Base-by-base conservation (phyloP, 306 rosid species). In the Citrullus colocynthis region DNA sequence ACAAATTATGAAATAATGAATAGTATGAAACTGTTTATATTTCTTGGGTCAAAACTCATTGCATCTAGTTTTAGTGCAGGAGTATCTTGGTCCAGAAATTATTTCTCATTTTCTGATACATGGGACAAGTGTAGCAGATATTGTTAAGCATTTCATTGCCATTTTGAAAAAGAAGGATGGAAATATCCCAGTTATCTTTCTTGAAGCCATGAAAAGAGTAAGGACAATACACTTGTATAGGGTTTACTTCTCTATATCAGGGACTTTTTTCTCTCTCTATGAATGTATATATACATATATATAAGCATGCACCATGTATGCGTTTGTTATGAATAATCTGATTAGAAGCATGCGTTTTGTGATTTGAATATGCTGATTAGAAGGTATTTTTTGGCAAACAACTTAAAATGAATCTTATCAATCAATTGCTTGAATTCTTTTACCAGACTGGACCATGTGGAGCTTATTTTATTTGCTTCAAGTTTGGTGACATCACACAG, bases 151-250 rank as follows among this genome's bases (percentile, higher is more conserved):
- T 87, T 86, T 95, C 61, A 90, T 95, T 81, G 85, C 90, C 45
- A 82, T 71, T 78, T 81, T 95, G 60, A 95, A 83, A 87, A 95
- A 89, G 86, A 86, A 83, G 57, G 88, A 90, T 51, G 88, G 64
- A 21, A 85, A 85, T 86, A 80, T 92, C 78, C 86, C 88, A 20
- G 49, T 36, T 73, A 90, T 88, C 74, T 90, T 90, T 86, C 84
- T 95, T 37, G 97, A 90, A 82, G 93, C 98, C 5, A 85, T 92
- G 81, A 92, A 92, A 95, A 92, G 84, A 89, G 98, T 92, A 74
- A 72, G 83, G 57, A 65, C 57, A 30, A 21, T 57, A 79, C 61
- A 41, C 78, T 32, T 52, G 21, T 30, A 51, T 73, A 14, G 16
- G 32, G 73, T 66, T 66, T 66, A 9, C 73, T n/a, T 39, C 8